Evolutionary conservation across 495 filamentous ascomycete species (phyloP), one percentile per base, ranked within the genome.

Genomic region (Penicillium lividum): DNA sequence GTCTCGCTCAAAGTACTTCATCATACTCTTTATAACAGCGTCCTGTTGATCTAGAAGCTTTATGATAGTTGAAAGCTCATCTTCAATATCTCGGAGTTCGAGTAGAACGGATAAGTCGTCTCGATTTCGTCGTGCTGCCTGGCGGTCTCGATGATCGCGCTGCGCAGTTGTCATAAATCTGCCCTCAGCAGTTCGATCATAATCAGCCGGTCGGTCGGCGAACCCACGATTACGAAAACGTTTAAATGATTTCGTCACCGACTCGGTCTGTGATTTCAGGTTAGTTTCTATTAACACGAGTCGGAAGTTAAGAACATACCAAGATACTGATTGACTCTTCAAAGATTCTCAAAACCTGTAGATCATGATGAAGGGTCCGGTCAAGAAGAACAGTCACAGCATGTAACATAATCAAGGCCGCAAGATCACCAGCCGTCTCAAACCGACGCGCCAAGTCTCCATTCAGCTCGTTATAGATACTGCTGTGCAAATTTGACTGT

Each of bases 401-500:
- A 63, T 89, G 86, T 28, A 83, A 68, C 27, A 83, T 82, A 3
- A 85, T 78, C 29, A 88, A 73, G 7, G 84, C 84, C 2, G 84
- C 86, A 36, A 88, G 78, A 62, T 88, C 84, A 28, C 83, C 72
- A 2, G 81, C 78, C 42, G 83, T 87, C 42, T 86, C 82, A 54
- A 85, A 89, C 3, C 80, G 75, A n/a, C 80, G 77, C 3, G 85
- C 85, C 7, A 87, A 73, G 61, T 89, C 86, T 3, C 84, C 85
- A 52, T 89, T 89, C 4, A 89, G 62, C 62, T 89, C 86, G 51
- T 87, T 87, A 59, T 86, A 87, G 15, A 89, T 77, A 51, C 82
- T 86, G 49, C 82, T 84, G 15, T 84, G 76, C 4, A 89, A 63
- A 62, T 89, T 87, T 7, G 83, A 84, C 60, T 79, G 74, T 34